Conservation (phyloP, 129 eudicot species). For the Chrysanthemum lavandulifolium region DNA sequence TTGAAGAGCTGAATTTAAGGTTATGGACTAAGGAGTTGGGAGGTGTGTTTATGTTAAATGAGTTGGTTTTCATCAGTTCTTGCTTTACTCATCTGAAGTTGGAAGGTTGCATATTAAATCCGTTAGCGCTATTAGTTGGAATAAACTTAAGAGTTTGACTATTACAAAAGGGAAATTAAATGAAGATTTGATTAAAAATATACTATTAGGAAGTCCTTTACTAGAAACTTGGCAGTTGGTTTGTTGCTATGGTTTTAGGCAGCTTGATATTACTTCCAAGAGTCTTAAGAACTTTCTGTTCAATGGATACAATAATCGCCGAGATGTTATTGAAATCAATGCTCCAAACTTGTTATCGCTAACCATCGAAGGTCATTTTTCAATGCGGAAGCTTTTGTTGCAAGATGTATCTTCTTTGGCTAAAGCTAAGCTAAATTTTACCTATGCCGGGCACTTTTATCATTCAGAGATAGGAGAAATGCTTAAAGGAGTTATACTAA, state of each 20-base stretch:
- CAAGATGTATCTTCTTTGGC: slow-evolving; percentile 23
- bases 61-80: slow-evolving; percentile 10
- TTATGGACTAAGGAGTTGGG: not conserved
- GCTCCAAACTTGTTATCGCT: slow-evolving; percentile 6
- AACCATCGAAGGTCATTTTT: slow-evolving; percentile 1
- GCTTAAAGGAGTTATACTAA: slow-evolving; percentile 21
- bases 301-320: slow-evolving; percentile 1
- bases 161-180: slow-evolving; percentile 1
- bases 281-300: slow-evolving; percentile 29
- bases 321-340: not conserved
- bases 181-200: slow-evolving; percentile 22
- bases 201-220: slow-evolving; percentile 26
- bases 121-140: slow-evolving; percentile 18
- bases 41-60: not conserved
- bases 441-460: not conserved
- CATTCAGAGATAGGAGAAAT: slow-evolving; percentile 14
- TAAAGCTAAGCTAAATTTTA: slow-evolving; percentile 17
- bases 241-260: not conserved
- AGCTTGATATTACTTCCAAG: slow-evolving; percentile 20
- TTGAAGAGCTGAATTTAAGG: slow-evolving; percentile 11
- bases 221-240: slow-evolving; percentile 20
- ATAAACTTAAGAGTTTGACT: slow-evolving; percentile 9
- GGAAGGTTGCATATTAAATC: slow-evolving; percentile 5
- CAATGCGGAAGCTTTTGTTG: slow-evolving; percentile 23
- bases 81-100: slow-evolving; percentile 23